Conservation (phyloP, 148 eudicot species). For the Chenopodium quinoa region DNA sequence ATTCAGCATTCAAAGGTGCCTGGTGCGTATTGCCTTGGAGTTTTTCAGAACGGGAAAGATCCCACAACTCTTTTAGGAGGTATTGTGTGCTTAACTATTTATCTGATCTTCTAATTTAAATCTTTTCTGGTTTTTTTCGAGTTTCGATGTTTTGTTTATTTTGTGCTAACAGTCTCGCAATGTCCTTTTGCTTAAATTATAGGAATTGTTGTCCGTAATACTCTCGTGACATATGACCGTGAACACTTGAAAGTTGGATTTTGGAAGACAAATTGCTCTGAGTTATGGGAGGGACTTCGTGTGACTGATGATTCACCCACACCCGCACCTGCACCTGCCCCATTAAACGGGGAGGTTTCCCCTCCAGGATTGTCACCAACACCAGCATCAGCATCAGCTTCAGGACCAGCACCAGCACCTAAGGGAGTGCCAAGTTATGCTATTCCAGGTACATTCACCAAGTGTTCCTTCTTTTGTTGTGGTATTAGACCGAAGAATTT, state of each 20-base stretch:
- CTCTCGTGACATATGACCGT: constrained; percentile 92
- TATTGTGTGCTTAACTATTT: constrained; percentile 29
- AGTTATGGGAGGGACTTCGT: constrained; percentile 72
- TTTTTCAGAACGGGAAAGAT: constrained; percentile 87
- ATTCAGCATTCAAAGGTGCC: constrained; percentile 76
- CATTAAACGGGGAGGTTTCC: constrained; percentile 29
- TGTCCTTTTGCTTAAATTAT: constrained; percentile 11
- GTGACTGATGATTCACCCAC: constrained; percentile 43
- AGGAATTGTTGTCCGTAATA: constrained; percentile 91
- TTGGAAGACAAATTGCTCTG: constrained; percentile 98
- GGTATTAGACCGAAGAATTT: neutral
- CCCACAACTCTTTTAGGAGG: constrained; percentile 96
- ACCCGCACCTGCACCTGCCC: constrained; percentile 32
- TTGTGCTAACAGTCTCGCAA: neutral
- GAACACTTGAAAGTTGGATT: constrained; percentile 77
- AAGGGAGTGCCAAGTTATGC: constrained; percentile 26
- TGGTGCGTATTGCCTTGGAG: constrained; percentile 91
- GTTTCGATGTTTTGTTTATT: neutral
- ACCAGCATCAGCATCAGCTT: constrained; percentile 36
- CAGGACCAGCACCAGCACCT: constrained; percentile 50
- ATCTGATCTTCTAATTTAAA: neutral
- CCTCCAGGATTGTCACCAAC: constrained; percentile 44
- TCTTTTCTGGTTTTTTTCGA: neutral
- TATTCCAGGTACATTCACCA: constrained; percentile 46
- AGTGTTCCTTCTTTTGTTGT: neutral